Evolutionary conservation across 1,284 basidiomycete species (phyloP), one percentile per base, ranked within the genome.

Genomic region (Trichosporon asahii): DNA sequence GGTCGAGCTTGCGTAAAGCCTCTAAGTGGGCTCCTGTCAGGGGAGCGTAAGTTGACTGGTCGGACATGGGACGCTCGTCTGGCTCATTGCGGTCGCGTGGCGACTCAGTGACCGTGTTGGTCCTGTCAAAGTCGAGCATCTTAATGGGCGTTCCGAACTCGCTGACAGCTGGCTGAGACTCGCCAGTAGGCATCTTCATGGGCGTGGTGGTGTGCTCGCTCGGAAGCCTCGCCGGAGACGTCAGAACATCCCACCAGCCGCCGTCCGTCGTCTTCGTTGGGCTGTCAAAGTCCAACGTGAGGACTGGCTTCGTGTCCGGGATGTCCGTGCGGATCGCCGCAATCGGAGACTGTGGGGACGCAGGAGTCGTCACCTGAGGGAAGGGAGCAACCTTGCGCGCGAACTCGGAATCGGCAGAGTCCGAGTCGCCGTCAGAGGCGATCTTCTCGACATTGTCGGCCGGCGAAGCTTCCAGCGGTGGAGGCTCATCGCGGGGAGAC

Each of bases 231-330:
- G 55, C 18, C 23, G 65, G 23, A 21, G 70, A 46, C 27, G 70
- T 67, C 21, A 72, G 46, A 2, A 72, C 64, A n/a, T 72, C 68
- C 70, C 70, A 72, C 70, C 70, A 72, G 2, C 70, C 70, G 2
- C 66, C 70, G 7, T n/a, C 40, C 5, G 35, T 31, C 11, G 40
- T 25, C 61, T 61, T 29, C 23, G 66, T 18, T 2, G 46, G n/a
- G 29, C 46, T 18, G 49, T 46, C 15, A 25, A 35, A n/a, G 68
- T 63, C 31, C 25, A 61, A 37, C 11, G 46, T 33, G 25, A 31
- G 46, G 18, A 53, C 18, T 7, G 37, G 40, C 29, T 33, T 37
- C 7, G 23, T 7, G n/a, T 21, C 29, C 27, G 14, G 8, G 25
- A 27, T 29, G 7, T 35, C 40, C 18, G 11, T 37, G 8, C 35